phyloP scores from a whole-genome alignment of 345 rosid species.

The Citrus cavaleriei region DNA sequence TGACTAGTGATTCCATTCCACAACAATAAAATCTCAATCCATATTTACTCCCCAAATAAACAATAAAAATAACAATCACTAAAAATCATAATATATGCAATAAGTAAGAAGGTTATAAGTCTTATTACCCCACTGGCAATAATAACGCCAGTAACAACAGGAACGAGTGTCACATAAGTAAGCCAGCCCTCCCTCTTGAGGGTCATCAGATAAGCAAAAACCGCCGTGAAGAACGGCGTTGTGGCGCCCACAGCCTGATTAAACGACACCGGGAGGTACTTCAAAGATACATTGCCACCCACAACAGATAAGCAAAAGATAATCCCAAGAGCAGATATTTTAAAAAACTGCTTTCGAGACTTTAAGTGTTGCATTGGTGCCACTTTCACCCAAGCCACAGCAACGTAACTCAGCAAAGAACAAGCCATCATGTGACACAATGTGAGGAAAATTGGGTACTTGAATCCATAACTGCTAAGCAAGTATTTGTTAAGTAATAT shows the following conservation, averaged over 20 bases:
- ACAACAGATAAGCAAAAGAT: conserved; percentile 44
- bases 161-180: conserved; percentile 38
- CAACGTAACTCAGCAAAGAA: conserved; percentile 27
- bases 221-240: conserved; percentile 46
- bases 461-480: conserved; percentile 37
- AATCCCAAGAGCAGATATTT: conserved; percentile 41
- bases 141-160: conserved; percentile 43
- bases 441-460: conserved; percentile 36
- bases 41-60: no score
- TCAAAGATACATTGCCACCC: conserved; percentile 42
- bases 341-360: conserved; percentile 31
- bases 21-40: not conserved
- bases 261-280: conserved; percentile 47
- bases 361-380: conserved; percentile 28
- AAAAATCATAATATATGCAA: not conserved
- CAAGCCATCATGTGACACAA: conserved; percentile 38
- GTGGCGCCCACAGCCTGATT: conserved; percentile 54
- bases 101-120: not conserved
- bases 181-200: conserved; percentile 33
- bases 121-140: conserved; percentile 46
- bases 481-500: conserved; percentile 32
- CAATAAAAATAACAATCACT: not conserved
- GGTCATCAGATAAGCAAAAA: conserved; percentile 37
- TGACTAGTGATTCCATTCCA: not conserved
- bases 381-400: conserved; percentile 29